Evolutionary conservation across 169 alveolate genomes (phyloP), one percentile per base, ranked within the genome.

Genomic region (Plasmodium coatneyi): DNA sequence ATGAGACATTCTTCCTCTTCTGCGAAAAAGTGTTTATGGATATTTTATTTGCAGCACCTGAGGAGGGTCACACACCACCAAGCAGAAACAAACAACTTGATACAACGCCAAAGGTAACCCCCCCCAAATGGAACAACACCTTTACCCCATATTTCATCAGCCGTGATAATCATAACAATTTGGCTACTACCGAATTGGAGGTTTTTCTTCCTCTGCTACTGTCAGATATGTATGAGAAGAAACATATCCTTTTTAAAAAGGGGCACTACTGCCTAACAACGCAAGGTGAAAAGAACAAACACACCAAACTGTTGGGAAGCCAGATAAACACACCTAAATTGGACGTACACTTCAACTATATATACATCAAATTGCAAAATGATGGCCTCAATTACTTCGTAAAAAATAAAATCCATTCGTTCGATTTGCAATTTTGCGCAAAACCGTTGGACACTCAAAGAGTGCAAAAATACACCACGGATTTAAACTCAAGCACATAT

Each of bases 381-480:
- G 92, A 83, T 71, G 71, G 71, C 22, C 78, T 83, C 71, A 71
- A 34, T 43, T 83, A 83, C 36, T 72, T 71, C 74, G 5, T 83
- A 83, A 83, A 71, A 83, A 83, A 14, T 28, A 83, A 41, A 1
- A 60, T 60, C 32, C 9, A 49, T 14, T 43, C 43, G 72, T 66
- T 82, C 43, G 70, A 66, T 49, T 22, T 9, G 39, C 82, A 70
- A 46, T 43, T 19, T 25, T 25, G n/a, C 46, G 52, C 36, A 19
- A 83, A 43, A 7, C 39, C 19, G 78, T 25, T 39, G 54, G n/a
- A 36, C 10, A 71, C 34, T 10, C 41, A 82, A 22, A 56, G 46
- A 66, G 74, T 41, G 16, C 46, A 71, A 1, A 39, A 30, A 30
- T 70, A 41, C 36, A 71, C 32, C 46, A 25, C 32, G 14, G 49